phyloP scores from a whole-genome alignment of 495 filamentous ascomycete species.

The Penicillium goetzii region DNA sequence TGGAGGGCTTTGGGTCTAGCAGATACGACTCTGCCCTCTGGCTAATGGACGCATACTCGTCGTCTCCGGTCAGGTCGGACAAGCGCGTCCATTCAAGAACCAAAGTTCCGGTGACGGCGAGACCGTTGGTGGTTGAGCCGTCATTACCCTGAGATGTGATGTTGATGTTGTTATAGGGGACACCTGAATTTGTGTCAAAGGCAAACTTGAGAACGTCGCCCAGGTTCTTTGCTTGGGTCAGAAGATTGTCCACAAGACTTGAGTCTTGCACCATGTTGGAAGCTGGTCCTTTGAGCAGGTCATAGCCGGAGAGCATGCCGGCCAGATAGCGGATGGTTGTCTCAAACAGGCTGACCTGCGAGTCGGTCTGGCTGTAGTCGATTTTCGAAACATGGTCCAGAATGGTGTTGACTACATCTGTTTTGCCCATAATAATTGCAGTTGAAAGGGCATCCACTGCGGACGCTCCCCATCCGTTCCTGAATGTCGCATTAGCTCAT shows the following conservation, averaged over 20 bases:
- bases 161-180: conserved; percentile 74
- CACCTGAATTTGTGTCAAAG: conserved; percentile 74
- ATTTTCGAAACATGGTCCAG: conserved; percentile 68
- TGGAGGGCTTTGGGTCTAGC: conserved; percentile 63
- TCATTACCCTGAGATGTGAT: conserved; percentile 56
- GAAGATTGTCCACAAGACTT: conserved; percentile 56
- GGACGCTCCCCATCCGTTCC: conserved; percentile 86
- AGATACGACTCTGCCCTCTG: conserved; percentile 75
- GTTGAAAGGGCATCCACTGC: conserved; percentile 84
- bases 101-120: conserved; percentile 73
- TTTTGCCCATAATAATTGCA: conserved; percentile 74
- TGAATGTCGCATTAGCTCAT: conserved; percentile 36
- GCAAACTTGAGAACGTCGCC: conserved; percentile 76
- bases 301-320: conserved; percentile 80
- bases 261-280: conserved; percentile 51
- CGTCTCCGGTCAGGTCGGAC: conserved; percentile 73
- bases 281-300: conserved; percentile 74
- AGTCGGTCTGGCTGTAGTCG: conserved; percentile 65
- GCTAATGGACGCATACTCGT: conserved; percentile 65
- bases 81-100: conserved; percentile 87
- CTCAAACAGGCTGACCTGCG: conserved; percentile 76
- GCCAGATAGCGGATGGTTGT: conserved; percentile 88
- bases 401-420: conserved; percentile 68
- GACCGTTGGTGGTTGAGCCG: conserved; percentile 60
- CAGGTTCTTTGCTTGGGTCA: conserved; percentile 68